Conservation (phyloP, 2,329 filamentous ascomycete species). For the Pseudocercospora musae region DNA sequence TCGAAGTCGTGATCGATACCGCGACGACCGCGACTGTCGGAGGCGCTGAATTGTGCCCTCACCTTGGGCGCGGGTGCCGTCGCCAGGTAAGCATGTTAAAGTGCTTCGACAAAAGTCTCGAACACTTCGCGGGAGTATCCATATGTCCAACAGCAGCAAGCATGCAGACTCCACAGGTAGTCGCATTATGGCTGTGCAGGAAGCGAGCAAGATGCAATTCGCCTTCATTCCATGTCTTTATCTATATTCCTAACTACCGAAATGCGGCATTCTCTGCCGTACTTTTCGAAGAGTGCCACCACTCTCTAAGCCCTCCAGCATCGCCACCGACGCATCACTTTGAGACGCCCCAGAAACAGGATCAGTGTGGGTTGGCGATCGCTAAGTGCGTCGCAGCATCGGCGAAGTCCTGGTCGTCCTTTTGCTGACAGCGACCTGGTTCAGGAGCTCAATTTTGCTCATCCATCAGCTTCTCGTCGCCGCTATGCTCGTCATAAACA, state of each 20-base stretch:
- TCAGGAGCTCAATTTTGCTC: neutral
- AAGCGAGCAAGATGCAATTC: neutral
- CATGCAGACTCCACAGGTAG: neutral
- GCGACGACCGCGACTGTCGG: conserved; percentile 1
- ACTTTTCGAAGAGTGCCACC: neutral
- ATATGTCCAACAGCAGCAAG: neutral
- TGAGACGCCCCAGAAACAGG: neutral
- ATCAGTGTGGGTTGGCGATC: neutral
- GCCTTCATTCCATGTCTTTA: neutral
- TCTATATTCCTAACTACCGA: neutral
- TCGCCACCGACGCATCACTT: neutral
- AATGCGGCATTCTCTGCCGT: neutral
- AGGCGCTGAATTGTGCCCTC: neutral
- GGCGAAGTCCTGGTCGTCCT: neutral
- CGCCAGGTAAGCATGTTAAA: neutral
- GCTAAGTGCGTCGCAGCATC: neutral
- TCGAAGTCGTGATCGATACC: conserved; percentile 18
- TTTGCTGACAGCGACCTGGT: neutral
- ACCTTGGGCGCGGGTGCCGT: neutral
- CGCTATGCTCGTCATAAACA: neutral
- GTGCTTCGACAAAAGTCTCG: neutral
- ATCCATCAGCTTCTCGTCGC: neutral
- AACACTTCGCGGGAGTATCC: neutral
- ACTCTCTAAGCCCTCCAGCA: neutral
- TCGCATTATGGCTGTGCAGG: neutral